These are phyloP conservation scores for Quillaja saponaria DNA, from an alignment of 306 rosid species.

Conservation along the genomic window DNA sequence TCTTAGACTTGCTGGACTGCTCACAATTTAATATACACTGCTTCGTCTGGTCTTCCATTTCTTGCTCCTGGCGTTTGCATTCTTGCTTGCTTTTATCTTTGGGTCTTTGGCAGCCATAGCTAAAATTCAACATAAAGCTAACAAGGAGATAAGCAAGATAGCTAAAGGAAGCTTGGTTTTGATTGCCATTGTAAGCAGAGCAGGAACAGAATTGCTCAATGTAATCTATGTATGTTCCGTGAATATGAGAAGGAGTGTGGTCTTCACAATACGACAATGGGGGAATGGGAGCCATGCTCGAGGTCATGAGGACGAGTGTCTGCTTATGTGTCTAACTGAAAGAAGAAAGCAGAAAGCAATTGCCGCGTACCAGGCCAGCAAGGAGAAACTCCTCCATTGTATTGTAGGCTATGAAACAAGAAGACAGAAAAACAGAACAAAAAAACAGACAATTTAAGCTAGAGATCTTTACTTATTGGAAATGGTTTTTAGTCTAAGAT, in stretches of 20 bases:
- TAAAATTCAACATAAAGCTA: conserved; percentile 19
- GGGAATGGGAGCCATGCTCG: conserved; percentile 30
- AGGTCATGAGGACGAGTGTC: conserved; percentile 44
- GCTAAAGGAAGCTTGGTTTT: conserved; percentile 26
- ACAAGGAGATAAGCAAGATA: conserved; percentile 21
- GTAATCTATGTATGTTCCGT: too few relatives aligned
- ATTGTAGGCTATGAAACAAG: too few relatives aligned
- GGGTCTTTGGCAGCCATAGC: conserved; percentile 30
- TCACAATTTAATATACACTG: conserved; percentile 46
- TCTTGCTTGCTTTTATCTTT: conserved; percentile 47
- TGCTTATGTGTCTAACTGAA: conserved; percentile 26
- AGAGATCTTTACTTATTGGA: too few relatives aligned
- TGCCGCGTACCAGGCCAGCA: background rate
- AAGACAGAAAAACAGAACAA: too few relatives aligned
- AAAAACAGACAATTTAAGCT: too few relatives aligned
- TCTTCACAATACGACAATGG: background rate
- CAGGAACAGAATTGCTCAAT: too few relatives aligned
- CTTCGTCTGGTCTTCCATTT: conserved; percentile 19
- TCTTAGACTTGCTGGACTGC: conserved; percentile 33
- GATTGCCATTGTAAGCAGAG: conserved; percentile 15
- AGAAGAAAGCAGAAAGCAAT: background rate
- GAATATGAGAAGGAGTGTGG: conserved; percentile 6
- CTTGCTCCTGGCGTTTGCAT: conserved; percentile 47
- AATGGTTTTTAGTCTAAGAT: too few relatives aligned
- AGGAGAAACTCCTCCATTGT: background rate